Evolutionary conservation across 1,139 yeast species (phyloP).

Genomic region (Chernovozyma aurita): DNA sequence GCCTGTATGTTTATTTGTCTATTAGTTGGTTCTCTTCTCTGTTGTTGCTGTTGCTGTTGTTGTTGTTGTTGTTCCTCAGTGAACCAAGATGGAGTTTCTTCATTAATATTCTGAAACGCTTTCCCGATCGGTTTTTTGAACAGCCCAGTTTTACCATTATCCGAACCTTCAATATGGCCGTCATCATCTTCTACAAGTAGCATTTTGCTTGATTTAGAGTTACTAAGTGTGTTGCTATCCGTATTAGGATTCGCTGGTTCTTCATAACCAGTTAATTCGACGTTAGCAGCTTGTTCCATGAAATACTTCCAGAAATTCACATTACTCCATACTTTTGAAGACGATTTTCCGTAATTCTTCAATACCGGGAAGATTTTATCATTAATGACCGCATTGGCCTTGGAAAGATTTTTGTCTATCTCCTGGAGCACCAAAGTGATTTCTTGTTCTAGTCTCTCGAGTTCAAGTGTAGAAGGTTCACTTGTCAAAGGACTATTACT

Average conservation of each 20-base stretch:
- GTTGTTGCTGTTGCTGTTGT: constrained; percentile 11
- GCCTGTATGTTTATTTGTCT: constrained; percentile 18
- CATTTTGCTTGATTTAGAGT: constrained; percentile 13
- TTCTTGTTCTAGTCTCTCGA: constrained; percentile 76
- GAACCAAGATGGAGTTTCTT: constrained; percentile 38
- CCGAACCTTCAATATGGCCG: neutral
- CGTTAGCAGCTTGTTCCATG: constrained; percentile 73
- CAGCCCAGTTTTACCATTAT: neutral
- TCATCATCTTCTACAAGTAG: constrained; percentile 9
- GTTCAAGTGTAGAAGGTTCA: constrained; percentile 43
- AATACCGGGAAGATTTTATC: constrained; percentile 61
- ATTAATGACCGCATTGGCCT: constrained; percentile 59
- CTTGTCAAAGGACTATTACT: constrained; percentile 1
- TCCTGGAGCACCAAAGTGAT: constrained; percentile 76
- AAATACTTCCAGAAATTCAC: constrained; percentile 72
- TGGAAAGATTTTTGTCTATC: constrained; percentile 67
- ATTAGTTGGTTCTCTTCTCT: constrained; percentile 7
- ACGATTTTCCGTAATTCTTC: constrained; percentile 51
- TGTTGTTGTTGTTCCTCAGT: constrained; percentile 22
- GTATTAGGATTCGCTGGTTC: constrained; percentile 32
- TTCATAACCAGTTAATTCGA: constrained; percentile 55
- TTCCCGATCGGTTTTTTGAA: constrained; percentile 22
- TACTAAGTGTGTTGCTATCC: constrained; percentile 6
- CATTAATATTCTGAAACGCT: constrained; percentile 19
- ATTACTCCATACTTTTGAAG: constrained; percentile 55